A percentile compares a stretch with the other conserved stretches of the same genome.
Conservation (phyloP, 2,329 filamentous ascomycete species). For the Incumbomyces lentus region DNA sequence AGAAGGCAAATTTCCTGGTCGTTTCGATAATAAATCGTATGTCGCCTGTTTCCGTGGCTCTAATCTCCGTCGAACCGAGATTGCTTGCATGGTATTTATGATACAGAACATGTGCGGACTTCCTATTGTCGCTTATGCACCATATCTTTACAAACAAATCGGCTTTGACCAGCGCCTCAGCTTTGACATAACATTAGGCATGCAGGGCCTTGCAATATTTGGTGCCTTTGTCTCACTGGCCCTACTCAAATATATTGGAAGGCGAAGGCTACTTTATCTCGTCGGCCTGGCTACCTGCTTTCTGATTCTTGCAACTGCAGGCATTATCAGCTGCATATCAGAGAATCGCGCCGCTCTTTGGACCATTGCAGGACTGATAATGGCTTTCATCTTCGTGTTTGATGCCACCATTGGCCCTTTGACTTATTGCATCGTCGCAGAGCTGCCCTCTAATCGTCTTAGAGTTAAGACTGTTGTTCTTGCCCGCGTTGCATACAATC, state of each 20-base stretch:
- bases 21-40: constrained; percentile 23
- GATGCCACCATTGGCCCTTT: constrained; percentile 45
- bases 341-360: constrained; percentile 22
- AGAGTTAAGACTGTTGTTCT: constrained; percentile 45
- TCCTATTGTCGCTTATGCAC: constrained; percentile 24
- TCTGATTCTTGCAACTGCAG: constrained; percentile 24
- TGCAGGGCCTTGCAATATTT: constrained; percentile 27
- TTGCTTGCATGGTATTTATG: constrained; percentile 23
- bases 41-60: constrained; percentile 29
- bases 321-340: constrained; percentile 31
- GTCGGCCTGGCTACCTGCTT: constrained; percentile 25
- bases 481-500: constrained; percentile 40
- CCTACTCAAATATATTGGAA: constrained; percentile 26
- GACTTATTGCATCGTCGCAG: constrained; percentile 43
- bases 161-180: constrained; percentile 30
- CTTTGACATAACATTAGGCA: constrained; percentile 26
- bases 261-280: constrained; percentile 26
- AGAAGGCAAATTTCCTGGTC: too few species aligned
- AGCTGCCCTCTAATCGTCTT: constrained; percentile 43
- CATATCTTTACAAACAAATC: constrained; percentile 27
- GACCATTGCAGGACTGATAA: constrained; percentile 35
- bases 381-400: constrained; percentile 44
- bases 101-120: constrained; percentile 26
- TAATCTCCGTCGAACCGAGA: constrained; percentile 27
- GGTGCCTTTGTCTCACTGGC: constrained; percentile 26